Evolutionary conservation across 2,329 filamentous ascomycete genomes (phyloP), one percentile per base, ranked within the genome.

Genomic region (Elsinoe australis): DNA sequence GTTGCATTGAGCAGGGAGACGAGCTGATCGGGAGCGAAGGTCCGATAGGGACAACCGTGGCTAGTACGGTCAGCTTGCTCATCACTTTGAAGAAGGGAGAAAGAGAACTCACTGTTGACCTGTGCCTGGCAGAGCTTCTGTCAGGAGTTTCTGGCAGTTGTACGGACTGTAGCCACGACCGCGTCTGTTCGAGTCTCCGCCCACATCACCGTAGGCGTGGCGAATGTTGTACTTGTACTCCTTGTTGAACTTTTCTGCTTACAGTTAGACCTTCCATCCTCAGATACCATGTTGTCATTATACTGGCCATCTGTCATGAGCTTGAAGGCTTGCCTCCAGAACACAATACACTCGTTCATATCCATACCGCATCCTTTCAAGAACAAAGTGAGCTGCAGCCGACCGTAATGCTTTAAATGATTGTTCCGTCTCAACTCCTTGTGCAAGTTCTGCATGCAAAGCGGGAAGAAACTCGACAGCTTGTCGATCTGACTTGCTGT

Each of bases 201-300:
- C 92, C 0, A 96, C 92, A 59, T 96, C 90, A 55, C 92, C 92
- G 64, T 96, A 98, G 0, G 75, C 67, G 73, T 98, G 90, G n/a
- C 89, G 85, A 50, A 96, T 79, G 64, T 98, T 96, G 75, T 98
- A 98, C 35, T 85, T 79, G 69, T 98, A 96, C 63, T 95, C 88
- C 62, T 95, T 96, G 68, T 94, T 94, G 75, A 96, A 98, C 28
- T 83, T 83, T 59, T 96, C 90, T 64, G 52, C n/a, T 24, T 19
- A 21, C 49, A 14, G 50, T 49, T 22, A 31, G 19, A 5, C 19
- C 17, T 21, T 12, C 26, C 12, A 28, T 19, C 3, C 28, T 2
- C 21, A 35, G 10, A 26, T 15, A 10, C 15, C 14, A n/a, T 33
- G 17, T 29, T 12, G 35, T 22, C 18, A 28, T 12, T 15, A 12